Conservation (phyloP, 2,329 filamentous ascomycete genomes). For the Arthroderma sp. region DNA sequence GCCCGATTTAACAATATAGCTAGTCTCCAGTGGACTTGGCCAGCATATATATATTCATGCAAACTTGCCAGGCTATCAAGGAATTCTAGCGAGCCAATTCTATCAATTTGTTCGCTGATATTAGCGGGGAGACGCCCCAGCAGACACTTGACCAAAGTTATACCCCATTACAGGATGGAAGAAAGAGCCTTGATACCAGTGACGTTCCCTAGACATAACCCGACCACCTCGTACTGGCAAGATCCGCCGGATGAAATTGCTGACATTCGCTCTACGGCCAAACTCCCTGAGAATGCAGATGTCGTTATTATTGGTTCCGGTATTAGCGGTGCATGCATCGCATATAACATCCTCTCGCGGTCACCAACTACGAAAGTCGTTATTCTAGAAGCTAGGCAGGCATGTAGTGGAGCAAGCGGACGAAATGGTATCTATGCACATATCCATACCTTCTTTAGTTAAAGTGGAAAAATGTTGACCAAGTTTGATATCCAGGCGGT, state of each 20-base stretch:
- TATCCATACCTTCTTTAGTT: neutral
- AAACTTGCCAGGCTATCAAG: no score
- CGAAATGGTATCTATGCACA: constrained; percentile 11
- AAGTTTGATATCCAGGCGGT: constrained; percentile 22
- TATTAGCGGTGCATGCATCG: constrained; percentile 27
- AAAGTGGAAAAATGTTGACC: neutral
- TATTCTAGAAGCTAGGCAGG: constrained; percentile 30
- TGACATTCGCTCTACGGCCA: constrained; percentile 16
- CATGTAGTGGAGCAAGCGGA: constrained; percentile 15
- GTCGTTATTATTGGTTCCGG: constrained; percentile 31
- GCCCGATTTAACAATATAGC: no score
- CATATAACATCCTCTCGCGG: constrained; percentile 20
- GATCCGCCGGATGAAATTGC: constrained; percentile 24
- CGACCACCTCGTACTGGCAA: constrained; percentile 24
- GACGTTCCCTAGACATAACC: constrained; percentile 18
- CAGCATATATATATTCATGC: no score
- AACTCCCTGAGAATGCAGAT: constrained; percentile 22
- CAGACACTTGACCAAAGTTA: no score
- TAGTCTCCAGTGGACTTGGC: no score
- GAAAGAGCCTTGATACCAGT: constrained; percentile 13
- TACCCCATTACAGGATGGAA: constrained; percentile 9
- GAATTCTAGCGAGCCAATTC: no score
- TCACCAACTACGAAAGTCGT: constrained; percentile 21
- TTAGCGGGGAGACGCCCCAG: neutral
- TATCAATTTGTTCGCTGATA: neutral